Evolutionary conservation across 2,329 filamentous ascomycete species (phyloP).

Genomic region (Hortaea werneckii): DNA sequence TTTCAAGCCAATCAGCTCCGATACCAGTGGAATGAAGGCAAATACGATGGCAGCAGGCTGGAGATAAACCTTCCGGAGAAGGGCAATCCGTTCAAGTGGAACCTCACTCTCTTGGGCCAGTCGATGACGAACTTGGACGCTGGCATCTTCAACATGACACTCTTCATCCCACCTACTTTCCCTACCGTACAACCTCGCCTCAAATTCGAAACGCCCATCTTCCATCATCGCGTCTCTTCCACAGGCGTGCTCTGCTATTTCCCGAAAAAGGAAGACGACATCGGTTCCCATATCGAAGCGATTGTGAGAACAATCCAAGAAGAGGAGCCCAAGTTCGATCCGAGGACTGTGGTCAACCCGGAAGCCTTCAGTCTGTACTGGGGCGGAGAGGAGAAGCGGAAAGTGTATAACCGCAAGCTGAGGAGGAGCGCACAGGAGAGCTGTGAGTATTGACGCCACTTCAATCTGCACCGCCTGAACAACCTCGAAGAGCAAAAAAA

Average conservation of each 20-base stretch:
- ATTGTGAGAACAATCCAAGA: conserved; percentile 79
- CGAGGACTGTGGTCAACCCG: conserved; percentile 73
- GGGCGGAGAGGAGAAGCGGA: conserved; percentile 69
- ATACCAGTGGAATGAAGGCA: conserved; percentile 58
- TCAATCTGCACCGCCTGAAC: background rate
- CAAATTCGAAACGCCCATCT: conserved; percentile 68
- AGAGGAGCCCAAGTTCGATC: conserved; percentile 78
- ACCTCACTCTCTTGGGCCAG: conserved; percentile 77
- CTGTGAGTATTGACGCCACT: conserved; percentile 27
- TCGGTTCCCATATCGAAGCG: conserved; percentile 71
- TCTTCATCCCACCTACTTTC: conserved; percentile 74
- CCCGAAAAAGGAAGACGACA: conserved; percentile 60
- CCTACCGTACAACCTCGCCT: conserved; percentile 75
- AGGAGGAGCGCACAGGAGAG: conserved; percentile 61
- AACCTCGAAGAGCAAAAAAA: background rate
- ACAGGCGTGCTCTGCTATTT: conserved; percentile 79
- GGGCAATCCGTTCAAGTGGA: conserved; percentile 82
- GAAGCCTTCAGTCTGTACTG: conserved; percentile 82
- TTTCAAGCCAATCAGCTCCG: conserved; percentile 77
- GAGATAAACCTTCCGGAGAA: conserved; percentile 62
- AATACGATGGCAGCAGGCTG: conserved; percentile 54
- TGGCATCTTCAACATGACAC: conserved; percentile 71
- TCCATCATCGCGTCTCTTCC: conserved; percentile 72
- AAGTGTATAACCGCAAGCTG: conserved; percentile 71
- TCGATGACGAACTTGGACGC: conserved; percentile 92